These are phyloP conservation scores for Didymella segeticola DNA, from an alignment of 2,329 filamentous ascomycete genomes.

Conservation along the genomic window DNA sequence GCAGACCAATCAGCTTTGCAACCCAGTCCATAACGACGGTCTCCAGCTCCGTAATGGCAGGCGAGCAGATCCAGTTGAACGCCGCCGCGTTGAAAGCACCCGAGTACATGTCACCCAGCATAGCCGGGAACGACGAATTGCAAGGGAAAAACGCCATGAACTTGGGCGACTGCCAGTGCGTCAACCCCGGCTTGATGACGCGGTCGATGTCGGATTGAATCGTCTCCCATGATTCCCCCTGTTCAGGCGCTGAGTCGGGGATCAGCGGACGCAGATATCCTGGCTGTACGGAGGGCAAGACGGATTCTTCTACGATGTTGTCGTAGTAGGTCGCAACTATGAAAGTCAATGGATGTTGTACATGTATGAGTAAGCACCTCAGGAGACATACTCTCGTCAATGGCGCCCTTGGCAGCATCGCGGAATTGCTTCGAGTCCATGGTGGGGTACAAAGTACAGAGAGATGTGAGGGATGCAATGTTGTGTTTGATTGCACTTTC, in stretches of 20 bases:
- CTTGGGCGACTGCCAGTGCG: constrained; percentile 90
- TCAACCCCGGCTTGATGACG: constrained; percentile 90
- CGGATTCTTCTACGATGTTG: constrained; percentile 70
- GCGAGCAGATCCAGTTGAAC: constrained; percentile 97
- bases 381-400: constrained; percentile 74
- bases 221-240: constrained; percentile 74
- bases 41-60: constrained; percentile 91
- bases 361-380: neutral
- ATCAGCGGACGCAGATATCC: constrained; percentile 86
- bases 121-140: constrained; percentile 79
- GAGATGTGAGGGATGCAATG: neutral
- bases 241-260: constrained; percentile 68
- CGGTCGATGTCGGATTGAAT: constrained; percentile 85
- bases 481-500: neutral
- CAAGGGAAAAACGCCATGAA: constrained; percentile 97
- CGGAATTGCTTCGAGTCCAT: constrained; percentile 86
- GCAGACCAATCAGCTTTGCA: constrained; percentile 75
- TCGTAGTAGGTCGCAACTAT: constrained; percentile 85
- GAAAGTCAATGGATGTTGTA: neutral
- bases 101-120: constrained; percentile 91
- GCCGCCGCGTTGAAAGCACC: constrained; percentile 87
- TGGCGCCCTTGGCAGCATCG: constrained; percentile 75
- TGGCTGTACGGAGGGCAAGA: constrained; percentile 79
- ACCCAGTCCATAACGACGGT: constrained; percentile 94
- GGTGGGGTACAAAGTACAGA: constrained; percentile 4